Evolutionary conservation across 768 basidiomycete species (phyloP).

Genomic region (Clathrus columnatus): DNA sequence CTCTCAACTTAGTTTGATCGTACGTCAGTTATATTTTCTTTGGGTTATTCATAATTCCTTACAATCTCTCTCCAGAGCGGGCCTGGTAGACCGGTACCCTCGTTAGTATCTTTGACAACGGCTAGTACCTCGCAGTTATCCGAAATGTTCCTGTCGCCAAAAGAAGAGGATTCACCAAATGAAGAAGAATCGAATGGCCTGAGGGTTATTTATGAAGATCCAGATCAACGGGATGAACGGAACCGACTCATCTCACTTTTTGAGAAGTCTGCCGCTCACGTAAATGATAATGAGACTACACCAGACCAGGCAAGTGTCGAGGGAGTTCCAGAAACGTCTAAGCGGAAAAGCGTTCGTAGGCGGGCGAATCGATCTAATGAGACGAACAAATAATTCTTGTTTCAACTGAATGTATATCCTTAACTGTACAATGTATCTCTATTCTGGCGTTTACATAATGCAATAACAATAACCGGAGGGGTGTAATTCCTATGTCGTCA

Average conservation of each 20-base stretch:
- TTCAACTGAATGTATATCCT: background rate
- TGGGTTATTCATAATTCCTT: background rate
- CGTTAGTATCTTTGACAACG: constrained; percentile 1
- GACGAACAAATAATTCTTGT: background rate
- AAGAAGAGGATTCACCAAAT: background rate
- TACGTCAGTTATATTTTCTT: constrained; percentile 16
- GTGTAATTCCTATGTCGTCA: no score
- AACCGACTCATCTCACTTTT: constrained; percentile 49
- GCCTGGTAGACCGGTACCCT: constrained; percentile 1
- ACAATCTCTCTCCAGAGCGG: background rate
- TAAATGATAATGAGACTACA: background rate
- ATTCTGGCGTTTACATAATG: no score
- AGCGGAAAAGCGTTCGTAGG: background rate
- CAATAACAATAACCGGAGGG: no score
- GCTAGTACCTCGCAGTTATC: constrained; percentile 1
- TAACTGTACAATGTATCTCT: no score
- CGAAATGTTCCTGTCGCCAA: constrained; percentile 5
- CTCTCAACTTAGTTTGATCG: constrained; percentile 30
- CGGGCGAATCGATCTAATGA: background rate
- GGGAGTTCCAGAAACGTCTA: background rate
- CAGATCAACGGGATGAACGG: constrained; percentile 50
- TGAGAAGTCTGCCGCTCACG: background rate
- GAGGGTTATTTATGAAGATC: constrained; percentile 62
- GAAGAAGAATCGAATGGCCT: constrained; percentile 25
- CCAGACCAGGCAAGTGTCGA: background rate